A percentile compares a stretch with the other conserved stretches of the same genome.
Conservation (phyloP, 371 early-diverging fungal species). For the Actinomortierella ambigua region DNA sequence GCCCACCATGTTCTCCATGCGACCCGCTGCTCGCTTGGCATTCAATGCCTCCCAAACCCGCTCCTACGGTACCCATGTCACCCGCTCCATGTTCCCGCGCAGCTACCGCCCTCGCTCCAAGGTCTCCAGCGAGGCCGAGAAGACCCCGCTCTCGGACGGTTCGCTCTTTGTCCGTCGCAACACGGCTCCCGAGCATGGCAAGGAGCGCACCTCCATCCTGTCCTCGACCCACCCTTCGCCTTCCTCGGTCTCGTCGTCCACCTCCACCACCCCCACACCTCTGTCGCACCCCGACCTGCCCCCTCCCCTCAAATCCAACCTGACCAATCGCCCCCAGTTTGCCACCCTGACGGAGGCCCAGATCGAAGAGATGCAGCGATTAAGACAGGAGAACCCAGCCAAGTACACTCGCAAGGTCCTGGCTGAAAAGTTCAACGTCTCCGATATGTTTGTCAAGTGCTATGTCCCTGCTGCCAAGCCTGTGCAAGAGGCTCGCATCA, state of each 20-base stretch:
- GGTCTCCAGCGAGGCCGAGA: slow-evolving; percentile 20
- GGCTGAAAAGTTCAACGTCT: slow-evolving; percentile 48
- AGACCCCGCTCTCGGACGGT: slow-evolving; percentile 31
- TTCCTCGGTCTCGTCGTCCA: slow-evolving; percentile 33
- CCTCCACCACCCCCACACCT: slow-evolving; percentile 19
- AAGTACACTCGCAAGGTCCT: slow-evolving; percentile 47
- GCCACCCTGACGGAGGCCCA: slow-evolving; percentile 36
- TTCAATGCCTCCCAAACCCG: slow-evolving; percentile 22
- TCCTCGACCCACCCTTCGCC: slow-evolving; percentile 39
- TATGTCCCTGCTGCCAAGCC: slow-evolving; percentile 35
- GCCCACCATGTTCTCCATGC: slow-evolving; percentile 15
- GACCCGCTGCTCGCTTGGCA: slow-evolving; percentile 19
- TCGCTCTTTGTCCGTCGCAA: slow-evolving; percentile 42
- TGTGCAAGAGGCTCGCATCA: slow-evolving; percentile 30
- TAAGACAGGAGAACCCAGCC: slow-evolving; percentile 44
- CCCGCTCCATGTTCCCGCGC: slow-evolving; percentile 44
- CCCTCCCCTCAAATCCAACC: slow-evolving; percentile 43
- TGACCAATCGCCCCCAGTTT: slow-evolving; percentile 26
- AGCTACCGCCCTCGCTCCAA: slow-evolving; percentile 43
- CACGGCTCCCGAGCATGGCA: slow-evolving; percentile 26
- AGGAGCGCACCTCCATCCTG: slow-evolving; percentile 30
- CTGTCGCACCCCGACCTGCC: slow-evolving; percentile 45
- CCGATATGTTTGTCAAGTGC: slow-evolving; percentile 44
- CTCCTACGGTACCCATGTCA: slow-evolving; percentile 32
- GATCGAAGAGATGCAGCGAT: slow-evolving; percentile 43